Evolutionary conservation across 1,139 yeast species (phyloP), one percentile per base, ranked within the genome.

Genomic region (Sugiyamaella japonica): DNA sequence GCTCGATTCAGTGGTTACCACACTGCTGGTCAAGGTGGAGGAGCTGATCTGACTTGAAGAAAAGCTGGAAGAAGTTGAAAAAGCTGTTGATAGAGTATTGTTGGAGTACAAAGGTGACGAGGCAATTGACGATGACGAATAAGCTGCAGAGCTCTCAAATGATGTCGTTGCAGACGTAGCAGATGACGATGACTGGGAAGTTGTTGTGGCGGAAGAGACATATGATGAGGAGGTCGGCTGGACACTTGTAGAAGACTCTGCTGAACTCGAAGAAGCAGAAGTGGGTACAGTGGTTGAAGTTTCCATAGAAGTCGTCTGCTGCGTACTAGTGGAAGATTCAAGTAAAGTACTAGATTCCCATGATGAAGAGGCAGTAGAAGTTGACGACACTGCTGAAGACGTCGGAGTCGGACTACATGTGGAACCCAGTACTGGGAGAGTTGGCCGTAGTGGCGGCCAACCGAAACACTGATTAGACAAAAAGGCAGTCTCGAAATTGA

Each of bases 401-500:
- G 39, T 36, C 4, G 39, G 39, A 36, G 13, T 36, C 3, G 25
- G 41, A 16, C 25, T 16, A 15, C 41, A 38, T 7, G 41, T 38
- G 9, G 23, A 4, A 6, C 17, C 16, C n/a, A 38, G 16, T 16
- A 15, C 16, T 8, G 41, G 20, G 8, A 42, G 13, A 29, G 36
- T 25, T 25, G 36, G 46, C 16, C 9, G 8, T 2, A 5, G 17
- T n/a, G 37, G 37, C n/a, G 25, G 25, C 13, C 46, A 15, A 28
- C 16, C 25, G 28, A 16, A 29, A n/a, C 46, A 42, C n/a, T 42
- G 46, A 25, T 28, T 28, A 7, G 46, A 10, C n/a, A 42, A 28
- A 42, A 42, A 42, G 17, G 46, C 17, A 25, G 37, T 42, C 46
- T 42, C 46, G 7, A 42, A 42, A 25, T 42, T 34, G n/a, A 25